These are phyloP conservation scores for Protomyces pachydermus DNA, from an alignment of 1,139 yeast species.

Conservation along the genomic window DNA sequence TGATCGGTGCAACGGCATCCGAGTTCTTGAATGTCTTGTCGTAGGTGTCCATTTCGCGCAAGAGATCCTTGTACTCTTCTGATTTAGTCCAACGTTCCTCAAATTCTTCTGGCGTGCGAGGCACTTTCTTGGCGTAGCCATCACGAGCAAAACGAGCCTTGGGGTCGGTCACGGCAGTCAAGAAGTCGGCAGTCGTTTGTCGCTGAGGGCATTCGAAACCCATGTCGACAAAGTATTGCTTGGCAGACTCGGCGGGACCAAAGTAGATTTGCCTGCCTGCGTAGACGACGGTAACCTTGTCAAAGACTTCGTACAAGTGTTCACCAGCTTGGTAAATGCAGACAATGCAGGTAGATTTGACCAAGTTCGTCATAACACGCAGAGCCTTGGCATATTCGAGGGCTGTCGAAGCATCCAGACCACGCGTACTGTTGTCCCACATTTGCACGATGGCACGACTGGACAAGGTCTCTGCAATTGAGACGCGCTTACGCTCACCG, in stretches of 20 bases:
- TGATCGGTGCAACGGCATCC: conserved; percentile 34
- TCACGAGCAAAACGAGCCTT: conserved; percentile 45
- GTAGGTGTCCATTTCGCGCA: conserved; percentile 46
- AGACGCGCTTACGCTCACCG: conserved; percentile 78
- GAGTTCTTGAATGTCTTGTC: conserved; percentile 34
- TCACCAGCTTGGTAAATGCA: conserved; percentile 64
- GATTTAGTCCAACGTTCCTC: conserved; percentile 54
- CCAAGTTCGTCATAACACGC: conserved; percentile 55
- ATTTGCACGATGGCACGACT: conserved; percentile 56
- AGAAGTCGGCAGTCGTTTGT: conserved; percentile 59
- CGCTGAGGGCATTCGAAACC: conserved; percentile 59
- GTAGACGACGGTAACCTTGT: conserved; percentile 59
- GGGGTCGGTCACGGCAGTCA: conserved; percentile 65
- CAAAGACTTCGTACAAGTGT: conserved; percentile 57
- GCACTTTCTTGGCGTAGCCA: conserved; percentile 54
- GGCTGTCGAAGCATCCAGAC: conserved; percentile 70
- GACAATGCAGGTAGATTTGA: conserved; percentile 55
- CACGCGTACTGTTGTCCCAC: conserved; percentile 80
- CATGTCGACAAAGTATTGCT: conserved; percentile 54
- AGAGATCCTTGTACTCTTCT: conserved; percentile 45
- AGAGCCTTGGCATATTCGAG: conserved; percentile 62
- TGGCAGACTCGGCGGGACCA: conserved; percentile 53
- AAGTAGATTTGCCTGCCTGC: conserved; percentile 56
- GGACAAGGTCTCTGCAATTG: conserved; percentile 65
- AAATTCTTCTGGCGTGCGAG: conserved; percentile 55